phyloP scores from a whole-genome alignment of 2,329 filamentous ascomycete genomes.

The Trichoderma simmonsii region DNA sequence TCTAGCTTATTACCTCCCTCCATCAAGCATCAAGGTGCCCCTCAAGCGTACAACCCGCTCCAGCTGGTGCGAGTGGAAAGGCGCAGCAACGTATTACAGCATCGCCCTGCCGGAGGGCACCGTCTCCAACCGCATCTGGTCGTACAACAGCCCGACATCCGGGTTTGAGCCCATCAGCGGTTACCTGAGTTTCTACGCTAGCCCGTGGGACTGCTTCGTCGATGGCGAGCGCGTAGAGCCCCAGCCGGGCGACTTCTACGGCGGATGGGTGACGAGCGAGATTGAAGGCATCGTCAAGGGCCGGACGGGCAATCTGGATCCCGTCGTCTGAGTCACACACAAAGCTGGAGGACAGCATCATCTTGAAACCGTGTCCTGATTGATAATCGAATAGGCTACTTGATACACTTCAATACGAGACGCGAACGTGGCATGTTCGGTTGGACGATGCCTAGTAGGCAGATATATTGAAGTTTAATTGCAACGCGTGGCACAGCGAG shows the following conservation, averaged over 20 bases:
- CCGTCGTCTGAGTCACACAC: conserved; percentile 27
- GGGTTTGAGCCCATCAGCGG: conserved; percentile 52
- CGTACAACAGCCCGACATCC: conserved; percentile 52
- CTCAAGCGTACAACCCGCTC: conserved; percentile 43
- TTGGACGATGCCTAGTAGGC: neutral
- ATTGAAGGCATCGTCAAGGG: conserved; percentile 52
- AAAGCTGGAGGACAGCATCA: neutral
- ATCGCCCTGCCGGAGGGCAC: conserved; percentile 40
- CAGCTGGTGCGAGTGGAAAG: conserved; percentile 61
- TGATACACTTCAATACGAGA: neutral
- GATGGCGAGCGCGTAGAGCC: conserved; percentile 58
- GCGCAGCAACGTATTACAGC: conserved; percentile 56
- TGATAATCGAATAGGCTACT: neutral
- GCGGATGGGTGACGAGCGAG: conserved; percentile 61
- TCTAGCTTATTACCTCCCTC: conserved; percentile 59
- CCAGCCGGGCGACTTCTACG: conserved; percentile 62
- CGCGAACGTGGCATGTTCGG: neutral
- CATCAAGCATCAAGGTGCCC: conserved; percentile 44
- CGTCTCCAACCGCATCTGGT: conserved; percentile 55
- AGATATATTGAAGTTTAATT: neutral
- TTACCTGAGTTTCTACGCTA: conserved; percentile 58
- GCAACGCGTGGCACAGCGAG: neutral
- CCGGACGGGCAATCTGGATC: conserved; percentile 39
- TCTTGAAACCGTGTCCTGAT: neutral
- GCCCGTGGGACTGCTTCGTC: conserved; percentile 60